Conservation (phyloP, 805 yeast species). For the Scheffersomyces amazonensis region DNA sequence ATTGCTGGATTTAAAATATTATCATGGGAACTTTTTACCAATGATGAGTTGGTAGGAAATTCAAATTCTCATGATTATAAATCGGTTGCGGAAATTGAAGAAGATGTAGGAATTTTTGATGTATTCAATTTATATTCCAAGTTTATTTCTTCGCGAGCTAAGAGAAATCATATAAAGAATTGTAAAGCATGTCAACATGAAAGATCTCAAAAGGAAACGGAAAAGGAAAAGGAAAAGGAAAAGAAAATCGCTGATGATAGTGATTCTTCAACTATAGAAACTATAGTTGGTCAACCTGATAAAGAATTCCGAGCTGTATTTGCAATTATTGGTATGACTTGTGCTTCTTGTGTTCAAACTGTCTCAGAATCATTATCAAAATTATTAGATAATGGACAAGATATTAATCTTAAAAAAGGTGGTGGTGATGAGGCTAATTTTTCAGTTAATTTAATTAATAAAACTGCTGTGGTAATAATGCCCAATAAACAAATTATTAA, state of each 20-base stretch:
- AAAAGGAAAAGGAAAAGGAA: constrained; percentile 8
- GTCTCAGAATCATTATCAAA: constrained; percentile 27
- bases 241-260: constrained; percentile 5
- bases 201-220: constrained; percentile 7
- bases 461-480: constrained; percentile 52
- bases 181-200: constrained; percentile 41
- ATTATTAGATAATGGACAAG: constrained; percentile 7
- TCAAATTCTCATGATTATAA: constrained; percentile 17
- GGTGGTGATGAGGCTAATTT: constrained; percentile 26
- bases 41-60: constrained; percentile 14
- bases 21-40: constrained; percentile 28
- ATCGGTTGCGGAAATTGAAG: constrained; percentile 19
- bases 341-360: constrained; percentile 34
- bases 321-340: constrained; percentile 47
- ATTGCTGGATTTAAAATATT: constrained; percentile 35
- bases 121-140: constrained; percentile 12
- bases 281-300: constrained; percentile 19
- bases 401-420: constrained; percentile 1
- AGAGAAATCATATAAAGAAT: constrained; percentile 34
- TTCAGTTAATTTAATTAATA: constrained; percentile 50
- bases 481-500: constrained; percentile 48
- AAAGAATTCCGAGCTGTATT: constrained; percentile 47
- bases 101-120: constrained; percentile 14
- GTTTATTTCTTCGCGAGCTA: constrained; percentile 13
- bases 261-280: constrained; percentile 18